These are phyloP conservation scores for Solanum sparsipilum DNA, from an alignment of 257 asterid genomes.

Conservation along the genomic window DNA sequence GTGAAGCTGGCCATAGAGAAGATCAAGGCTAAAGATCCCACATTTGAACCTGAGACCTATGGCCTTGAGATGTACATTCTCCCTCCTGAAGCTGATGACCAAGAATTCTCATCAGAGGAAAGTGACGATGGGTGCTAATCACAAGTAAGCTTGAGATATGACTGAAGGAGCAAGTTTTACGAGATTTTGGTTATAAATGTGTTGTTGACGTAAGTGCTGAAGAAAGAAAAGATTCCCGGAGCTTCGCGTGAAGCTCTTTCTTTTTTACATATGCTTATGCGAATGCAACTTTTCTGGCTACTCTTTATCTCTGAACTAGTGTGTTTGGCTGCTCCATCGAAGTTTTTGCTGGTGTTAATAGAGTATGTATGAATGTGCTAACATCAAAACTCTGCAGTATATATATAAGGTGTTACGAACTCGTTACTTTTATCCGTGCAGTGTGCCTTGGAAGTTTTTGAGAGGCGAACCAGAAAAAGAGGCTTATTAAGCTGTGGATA, in stretches of 20 bases:
- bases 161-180: background rate
- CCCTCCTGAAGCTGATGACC: background rate
- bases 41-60: background rate
- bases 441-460: background rate
- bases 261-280: background rate
- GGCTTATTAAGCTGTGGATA: background rate
- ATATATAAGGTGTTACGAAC: background rate
- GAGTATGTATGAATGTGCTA: background rate
- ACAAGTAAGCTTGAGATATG: background rate
- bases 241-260: background rate
- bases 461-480: background rate
- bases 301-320: background rate
- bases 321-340: background rate
- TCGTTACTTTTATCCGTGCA: background rate
- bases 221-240: background rate
- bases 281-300: background rate
- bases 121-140: background rate
- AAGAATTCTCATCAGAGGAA: background rate
- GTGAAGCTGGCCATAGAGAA: background rate
- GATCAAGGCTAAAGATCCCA: background rate
- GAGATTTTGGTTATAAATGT: background rate
- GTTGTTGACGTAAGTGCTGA: background rate
- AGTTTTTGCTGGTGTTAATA: background rate
- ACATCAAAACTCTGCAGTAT: background rate
- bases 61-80: background rate